These are phyloP conservation scores for Naegleria gruberi DNA, from an alignment of 208 protist species.

Conservation along the genomic window DNA sequence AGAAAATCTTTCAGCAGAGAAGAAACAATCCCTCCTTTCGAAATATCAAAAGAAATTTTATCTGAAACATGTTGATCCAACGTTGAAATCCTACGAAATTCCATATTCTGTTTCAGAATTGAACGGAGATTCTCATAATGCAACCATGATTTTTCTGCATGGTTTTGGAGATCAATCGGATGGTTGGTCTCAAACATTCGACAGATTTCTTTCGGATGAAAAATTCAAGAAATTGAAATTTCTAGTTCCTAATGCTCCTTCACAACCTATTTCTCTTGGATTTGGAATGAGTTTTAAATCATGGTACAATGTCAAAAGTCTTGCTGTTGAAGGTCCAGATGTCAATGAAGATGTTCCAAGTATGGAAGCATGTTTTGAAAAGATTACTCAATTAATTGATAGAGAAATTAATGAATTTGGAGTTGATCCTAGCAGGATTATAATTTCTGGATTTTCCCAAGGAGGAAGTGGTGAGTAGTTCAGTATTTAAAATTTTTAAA, in stretches of 20 bases:
- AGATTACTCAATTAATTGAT: slow-evolving; percentile 57
- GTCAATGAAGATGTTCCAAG: slow-evolving; percentile 33
- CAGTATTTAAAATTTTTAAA: too few species aligned
- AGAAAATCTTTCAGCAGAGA: too few species aligned
- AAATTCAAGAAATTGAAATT: slow-evolving; percentile 45
- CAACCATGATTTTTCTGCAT: slow-evolving; percentile 71
- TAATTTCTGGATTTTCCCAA: slow-evolving; percentile 80
- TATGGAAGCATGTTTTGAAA: slow-evolving; percentile 38
- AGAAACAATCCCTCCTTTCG: background rate
- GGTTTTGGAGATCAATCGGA: slow-evolving; percentile 70
- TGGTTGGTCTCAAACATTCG: slow-evolving; percentile 54
- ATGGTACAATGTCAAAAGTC: slow-evolving; percentile 79
- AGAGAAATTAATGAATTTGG: slow-evolving; percentile 46
- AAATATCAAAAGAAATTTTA: slow-evolving; percentile 2
- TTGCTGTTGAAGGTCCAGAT: slow-evolving; percentile 31
- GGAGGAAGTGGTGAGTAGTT: too few species aligned
- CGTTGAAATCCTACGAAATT: too few species aligned
- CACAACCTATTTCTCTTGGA: slow-evolving; percentile 71
- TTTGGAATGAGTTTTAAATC: slow-evolving; percentile 60
- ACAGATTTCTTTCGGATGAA: too few species aligned
- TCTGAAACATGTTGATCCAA: background rate
- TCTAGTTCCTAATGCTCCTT: slow-evolving; percentile 69
- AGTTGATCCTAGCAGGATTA: slow-evolving; percentile 57
- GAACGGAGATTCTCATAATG: slow-evolving; percentile 7
- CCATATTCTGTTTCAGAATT: background rate